Evolutionary conservation across 2,329 filamentous ascomycete species (phyloP), one percentile per base, ranked within the genome.

Genomic region (Dendryphion nanum): DNA sequence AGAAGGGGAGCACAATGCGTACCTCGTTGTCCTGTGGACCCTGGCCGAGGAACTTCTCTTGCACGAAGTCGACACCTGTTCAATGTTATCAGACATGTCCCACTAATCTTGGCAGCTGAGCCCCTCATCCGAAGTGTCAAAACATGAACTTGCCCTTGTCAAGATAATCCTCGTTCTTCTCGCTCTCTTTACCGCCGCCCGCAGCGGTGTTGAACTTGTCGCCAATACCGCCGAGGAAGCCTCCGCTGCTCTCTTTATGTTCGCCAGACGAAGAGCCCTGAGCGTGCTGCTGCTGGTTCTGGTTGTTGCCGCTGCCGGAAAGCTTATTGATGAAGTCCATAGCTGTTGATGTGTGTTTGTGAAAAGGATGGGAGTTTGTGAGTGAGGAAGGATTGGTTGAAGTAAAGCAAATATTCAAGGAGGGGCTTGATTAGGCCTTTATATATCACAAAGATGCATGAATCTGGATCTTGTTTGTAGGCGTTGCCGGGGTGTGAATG

Each of bases 111-210:
- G 26, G 35, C 29, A 41, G 30, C 14, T 44, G 23, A 17, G n/a
- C n/a, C n/a, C n/a, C n/a, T n/a, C n/a, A n/a, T n/a, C n/a, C n/a
- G n/a, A 17, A 30, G 29, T 31, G 34, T 20, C 17, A 14, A 17
- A 2, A 18, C 18, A 15, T 19, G 16, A 13, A 48, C 46, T 35
- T 63, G 88, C 86, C 83, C 72, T 93, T 93, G 71, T 93, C 87
- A 36, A 93, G 78, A n/a, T 65, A 69, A 58, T 91, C 86, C 66
- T 93, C 86, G 53, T 89, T 85, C 78, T 88, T 83, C 77, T 91
- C 87, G 60, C 83, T 81, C 66, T 86, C 72, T 21, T 68, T 68
- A 24, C 87, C 87, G 37, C 87, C 87, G 23, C 87, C 87, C 15
- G 83, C 84, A 49, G 82, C 74, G 41, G 68, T 61, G 71, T 91